Percentiles rank a stretch among this genome's conserved stretches.
Evolutionary conservation across 306 rosid genomes (phyloP).

Genomic region (Heteromeles arbutifolia): DNA sequence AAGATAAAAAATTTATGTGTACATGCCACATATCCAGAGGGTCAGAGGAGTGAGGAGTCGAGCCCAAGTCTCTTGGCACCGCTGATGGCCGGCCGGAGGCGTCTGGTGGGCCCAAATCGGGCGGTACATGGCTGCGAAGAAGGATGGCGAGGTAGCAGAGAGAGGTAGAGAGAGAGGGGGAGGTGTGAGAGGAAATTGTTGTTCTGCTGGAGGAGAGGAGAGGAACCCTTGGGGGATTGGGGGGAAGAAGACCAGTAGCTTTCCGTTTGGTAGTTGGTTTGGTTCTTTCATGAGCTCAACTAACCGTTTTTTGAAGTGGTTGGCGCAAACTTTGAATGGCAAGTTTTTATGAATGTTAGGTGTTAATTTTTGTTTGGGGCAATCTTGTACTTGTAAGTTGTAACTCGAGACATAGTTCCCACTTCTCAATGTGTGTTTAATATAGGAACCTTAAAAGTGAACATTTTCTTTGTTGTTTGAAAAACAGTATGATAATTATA

Average conservation of each 20-base stretch:
- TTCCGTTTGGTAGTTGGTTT: neutral
- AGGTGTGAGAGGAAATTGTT: neutral
- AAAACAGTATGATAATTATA: no score
- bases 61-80: slow-evolving; percentile 31
- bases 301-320: slow-evolving; percentile 15
- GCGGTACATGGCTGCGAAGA: slow-evolving; percentile 21
- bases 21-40: slow-evolving; percentile 81
- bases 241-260: slow-evolving; percentile 33
- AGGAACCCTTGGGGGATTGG: neutral
- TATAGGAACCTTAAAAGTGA: neutral
- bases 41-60: slow-evolving; percentile 37
- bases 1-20: slow-evolving; percentile 30
- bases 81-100: slow-evolving; percentile 10
- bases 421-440: neutral
- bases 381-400: neutral
- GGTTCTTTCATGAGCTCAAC: slow-evolving; percentile 11
- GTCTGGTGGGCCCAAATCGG: slow-evolving; percentile 1
- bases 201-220: neutral
- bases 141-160: neutral
- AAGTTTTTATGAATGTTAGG: slow-evolving; percentile 32
- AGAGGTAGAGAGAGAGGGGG: neutral
- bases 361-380: neutral
- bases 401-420: neutral
- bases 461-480: neutral
- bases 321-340: slow-evolving; percentile 29